phyloP scores from a whole-genome alignment of 352 stramenopile genomes.

The Phytophthora syringae region DNA sequence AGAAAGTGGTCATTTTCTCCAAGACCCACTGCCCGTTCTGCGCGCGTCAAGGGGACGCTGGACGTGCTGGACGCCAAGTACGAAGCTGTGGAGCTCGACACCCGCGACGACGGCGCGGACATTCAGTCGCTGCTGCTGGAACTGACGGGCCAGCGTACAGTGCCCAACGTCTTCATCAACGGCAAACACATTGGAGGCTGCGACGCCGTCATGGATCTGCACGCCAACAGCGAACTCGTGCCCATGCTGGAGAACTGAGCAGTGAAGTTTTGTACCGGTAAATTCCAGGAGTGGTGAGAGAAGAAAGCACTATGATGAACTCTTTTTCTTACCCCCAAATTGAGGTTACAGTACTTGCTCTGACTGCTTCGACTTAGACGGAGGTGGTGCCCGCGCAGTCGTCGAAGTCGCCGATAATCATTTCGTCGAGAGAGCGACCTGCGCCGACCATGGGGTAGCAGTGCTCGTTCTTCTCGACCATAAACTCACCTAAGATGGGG shows the following conservation, averaged over 20 bases:
- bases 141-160: constrained; percentile 95
- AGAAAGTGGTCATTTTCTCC: constrained; percentile 93
- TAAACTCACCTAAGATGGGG: constrained; percentile 94
- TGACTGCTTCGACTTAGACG: constrained; percentile 58
- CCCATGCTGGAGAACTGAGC: constrained; percentile 59
- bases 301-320: constrained; percentile 24
- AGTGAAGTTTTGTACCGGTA: background rate
- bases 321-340: constrained; percentile 8
- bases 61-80: constrained; percentile 68
- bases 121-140: constrained; percentile 92
- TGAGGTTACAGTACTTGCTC: constrained; percentile 16
- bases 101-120: constrained; percentile 79
- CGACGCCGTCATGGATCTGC: constrained; percentile 72
- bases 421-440: constrained; percentile 92
- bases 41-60: constrained; percentile 90
- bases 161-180: constrained; percentile 99
- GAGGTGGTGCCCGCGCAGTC: constrained; percentile 93
- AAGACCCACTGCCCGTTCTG: constrained; percentile 96
- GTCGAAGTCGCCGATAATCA: constrained; percentile 97
- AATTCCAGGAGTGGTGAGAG: no score
- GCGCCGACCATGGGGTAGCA: constrained; percentile 96
- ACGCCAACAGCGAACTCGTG: constrained; percentile 62
- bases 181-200: constrained; percentile 96
- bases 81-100: constrained; percentile 79
- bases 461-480: constrained; percentile 95